Evolutionary conservation across 352 stramenopile species (phyloP).

Genomic region (Phytophthora macrochlamydospora): DNA sequence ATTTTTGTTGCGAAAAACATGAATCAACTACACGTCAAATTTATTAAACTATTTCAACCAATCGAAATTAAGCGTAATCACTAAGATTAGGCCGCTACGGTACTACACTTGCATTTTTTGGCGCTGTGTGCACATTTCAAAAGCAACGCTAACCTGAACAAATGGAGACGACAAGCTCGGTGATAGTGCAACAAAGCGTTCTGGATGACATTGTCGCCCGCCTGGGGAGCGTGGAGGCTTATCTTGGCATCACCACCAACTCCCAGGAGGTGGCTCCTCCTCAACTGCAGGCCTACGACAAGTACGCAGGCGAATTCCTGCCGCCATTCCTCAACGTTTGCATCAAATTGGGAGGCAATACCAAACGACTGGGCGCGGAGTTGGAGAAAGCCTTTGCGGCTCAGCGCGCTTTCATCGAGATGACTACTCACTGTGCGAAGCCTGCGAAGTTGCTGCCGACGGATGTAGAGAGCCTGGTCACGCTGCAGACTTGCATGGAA

Average conservation of each 20-base stretch:
- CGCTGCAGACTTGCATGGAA: constrained; percentile 78
- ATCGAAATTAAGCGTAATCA: background rate
- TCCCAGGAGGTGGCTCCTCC: constrained; percentile 33
- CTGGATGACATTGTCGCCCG: background rate
- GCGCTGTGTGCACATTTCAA: background rate
- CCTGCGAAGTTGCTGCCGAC: constrained; percentile 65
- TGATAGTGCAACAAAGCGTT: background rate
- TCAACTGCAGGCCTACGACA: constrained; percentile 91
- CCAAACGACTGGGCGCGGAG: constrained; percentile 79
- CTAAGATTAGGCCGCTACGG: background rate
- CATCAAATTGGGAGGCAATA: constrained; percentile 81
- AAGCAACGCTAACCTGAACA: background rate
- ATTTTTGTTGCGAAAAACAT: too few species aligned
- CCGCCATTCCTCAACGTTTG: constrained; percentile 83
- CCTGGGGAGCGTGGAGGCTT: background rate
- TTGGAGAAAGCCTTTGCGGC: constrained; percentile 89
- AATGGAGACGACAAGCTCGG: background rate
- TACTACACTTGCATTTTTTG: background rate
- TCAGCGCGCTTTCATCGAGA: constrained; percentile 92
- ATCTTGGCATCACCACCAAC: background rate
- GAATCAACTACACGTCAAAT: too few species aligned
- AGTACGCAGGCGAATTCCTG: constrained; percentile 82
- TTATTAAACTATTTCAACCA: too few species aligned
- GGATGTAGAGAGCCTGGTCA: constrained; percentile 56
- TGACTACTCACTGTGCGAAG: constrained; percentile 95